These are phyloP conservation scores for Millerago galiae DNA, from an alignment of 805 yeast species.

Conservation along the genomic window DNA sequence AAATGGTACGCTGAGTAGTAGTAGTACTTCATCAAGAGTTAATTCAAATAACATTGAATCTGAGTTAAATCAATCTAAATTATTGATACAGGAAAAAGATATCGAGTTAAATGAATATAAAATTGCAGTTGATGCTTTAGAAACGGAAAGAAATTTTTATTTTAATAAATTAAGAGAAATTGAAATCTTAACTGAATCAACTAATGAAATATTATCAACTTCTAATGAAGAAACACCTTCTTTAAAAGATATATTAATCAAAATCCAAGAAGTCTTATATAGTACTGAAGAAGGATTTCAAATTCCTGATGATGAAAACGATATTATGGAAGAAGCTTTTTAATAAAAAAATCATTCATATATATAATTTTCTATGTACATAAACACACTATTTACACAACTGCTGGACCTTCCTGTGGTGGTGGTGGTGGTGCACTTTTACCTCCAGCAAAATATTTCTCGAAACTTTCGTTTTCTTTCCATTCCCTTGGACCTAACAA, in stretches of 20 bases:
- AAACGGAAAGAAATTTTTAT: slow-evolving; percentile 84
- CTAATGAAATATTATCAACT: slow-evolving; percentile 46
- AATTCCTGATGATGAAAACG: slow-evolving; percentile 37
- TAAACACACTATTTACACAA: neutral
- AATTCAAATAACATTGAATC: slow-evolving; percentile 25
- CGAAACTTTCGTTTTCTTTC: slow-evolving; percentile 80
- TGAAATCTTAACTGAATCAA: slow-evolving; percentile 69
- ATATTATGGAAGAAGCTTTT: slow-evolving; percentile 29
- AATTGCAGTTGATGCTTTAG: slow-evolving; percentile 57
- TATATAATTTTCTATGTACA: neutral
- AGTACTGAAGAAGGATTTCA: slow-evolving; percentile 82
- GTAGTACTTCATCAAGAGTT: slow-evolving; percentile 21
- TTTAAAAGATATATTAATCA: slow-evolving; percentile 40
- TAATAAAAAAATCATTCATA: neutral
- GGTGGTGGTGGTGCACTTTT: slow-evolving; percentile 19
- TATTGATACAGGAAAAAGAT: slow-evolving; percentile 33
- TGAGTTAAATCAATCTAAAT: slow-evolving; percentile 42
- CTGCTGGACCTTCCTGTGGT: slow-evolving; percentile 4
- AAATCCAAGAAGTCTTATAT: slow-evolving; percentile 71
- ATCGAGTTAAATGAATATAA: slow-evolving; percentile 52
- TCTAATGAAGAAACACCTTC: slow-evolving; percentile 23
- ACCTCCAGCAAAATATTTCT: slow-evolving; percentile 57
- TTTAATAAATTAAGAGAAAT: slow-evolving; percentile 85
- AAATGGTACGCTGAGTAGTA: slow-evolving; percentile 1
- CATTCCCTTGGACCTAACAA: slow-evolving; percentile 74